Conservation (phyloP, 805 yeast genomes). For the Kluyveromyces nonfermentans region DNA sequence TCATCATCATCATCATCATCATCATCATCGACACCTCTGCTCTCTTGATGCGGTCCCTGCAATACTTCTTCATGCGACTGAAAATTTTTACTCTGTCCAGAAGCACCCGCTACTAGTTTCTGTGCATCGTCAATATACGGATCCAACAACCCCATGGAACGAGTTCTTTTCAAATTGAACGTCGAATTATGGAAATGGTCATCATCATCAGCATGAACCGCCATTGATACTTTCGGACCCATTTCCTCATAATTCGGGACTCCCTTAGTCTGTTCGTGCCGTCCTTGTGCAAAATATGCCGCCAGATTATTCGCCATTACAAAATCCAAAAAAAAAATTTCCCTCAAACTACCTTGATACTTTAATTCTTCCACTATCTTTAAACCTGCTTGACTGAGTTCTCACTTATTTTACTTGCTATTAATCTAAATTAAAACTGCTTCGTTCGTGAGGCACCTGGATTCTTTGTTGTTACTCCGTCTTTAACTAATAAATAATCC, state of each 20-base stretch:
- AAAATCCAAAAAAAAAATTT: too few relatives aligned
- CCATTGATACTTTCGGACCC: conserved; percentile 37
- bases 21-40: neutral
- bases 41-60: neutral
- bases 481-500: neutral
- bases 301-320: conserved; percentile 23
- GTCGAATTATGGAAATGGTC: conserved; percentile 61
- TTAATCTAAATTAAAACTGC: neutral
- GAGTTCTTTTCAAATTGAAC: conserved; percentile 68
- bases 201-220: conserved; percentile 62
- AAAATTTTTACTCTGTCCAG: conserved; percentile 17
- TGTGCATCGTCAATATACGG: conserved; percentile 48
- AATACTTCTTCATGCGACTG: conserved; percentile 1
- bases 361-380: neutral
- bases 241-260: conserved; percentile 22
- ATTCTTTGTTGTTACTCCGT: neutral
- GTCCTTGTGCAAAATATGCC: conserved; percentile 17
- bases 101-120: conserved; percentile 25
- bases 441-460: neutral
- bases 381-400: neutral
- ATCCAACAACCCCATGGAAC: conserved; percentile 74
- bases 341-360: too few relatives aligned
- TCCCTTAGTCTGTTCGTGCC: conserved; percentile 1
- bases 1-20: conserved; percentile 4
- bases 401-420: neutral